These are phyloP conservation scores for Candida freyschussii DNA, from an alignment of 1,139 yeast genomes.

Conservation along the genomic window DNA sequence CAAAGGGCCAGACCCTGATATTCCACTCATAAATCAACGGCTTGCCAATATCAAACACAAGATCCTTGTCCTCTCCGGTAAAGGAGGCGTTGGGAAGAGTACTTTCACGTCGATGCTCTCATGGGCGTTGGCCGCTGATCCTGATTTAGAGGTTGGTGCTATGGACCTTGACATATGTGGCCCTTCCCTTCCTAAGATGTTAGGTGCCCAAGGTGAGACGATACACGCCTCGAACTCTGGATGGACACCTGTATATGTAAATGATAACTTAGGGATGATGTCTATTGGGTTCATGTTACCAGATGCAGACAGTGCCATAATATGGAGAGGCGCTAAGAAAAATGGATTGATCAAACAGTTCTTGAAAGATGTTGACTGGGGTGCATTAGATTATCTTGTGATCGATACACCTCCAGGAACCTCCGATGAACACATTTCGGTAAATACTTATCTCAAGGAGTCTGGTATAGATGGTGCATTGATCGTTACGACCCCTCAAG, in stretches of 20 bases:
- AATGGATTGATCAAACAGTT: slow-evolving; percentile 91
- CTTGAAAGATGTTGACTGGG: slow-evolving; percentile 95
- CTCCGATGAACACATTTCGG: slow-evolving; percentile 91
- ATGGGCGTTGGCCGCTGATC: slow-evolving; percentile 94
- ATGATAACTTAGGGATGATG: slow-evolving; percentile 93
- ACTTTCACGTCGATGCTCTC: slow-evolving; percentile 92
- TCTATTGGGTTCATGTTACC: slow-evolving; percentile 95
- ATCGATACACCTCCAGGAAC: slow-evolving; percentile 99
- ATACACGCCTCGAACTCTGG: slow-evolving; percentile 89
- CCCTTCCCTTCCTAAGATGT: slow-evolving; percentile 91
- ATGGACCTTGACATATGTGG: slow-evolving; percentile 98
- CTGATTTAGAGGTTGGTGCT: slow-evolving; percentile 83
- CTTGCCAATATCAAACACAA: slow-evolving; percentile 73
- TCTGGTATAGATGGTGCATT: slow-evolving; percentile 95
- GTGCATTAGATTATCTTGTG: slow-evolving; percentile 79
- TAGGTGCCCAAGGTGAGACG: slow-evolving; percentile 85
- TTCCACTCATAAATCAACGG: slow-evolving; percentile 69
- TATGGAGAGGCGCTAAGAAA: slow-evolving; percentile 97
- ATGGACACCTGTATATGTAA: slow-evolving; percentile 95
- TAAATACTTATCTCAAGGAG: slow-evolving; percentile 81
- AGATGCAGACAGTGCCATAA: slow-evolving; percentile 86
- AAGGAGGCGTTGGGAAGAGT: slow-evolving; percentile 98
- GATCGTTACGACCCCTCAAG: slow-evolving; percentile 96
- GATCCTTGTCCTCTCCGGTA: slow-evolving; percentile 68
- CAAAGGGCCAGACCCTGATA: slow-evolving; percentile 94